Conservation (phyloP, 352 stramenopile genomes). For the Phytophthora pluvialis region DNA sequence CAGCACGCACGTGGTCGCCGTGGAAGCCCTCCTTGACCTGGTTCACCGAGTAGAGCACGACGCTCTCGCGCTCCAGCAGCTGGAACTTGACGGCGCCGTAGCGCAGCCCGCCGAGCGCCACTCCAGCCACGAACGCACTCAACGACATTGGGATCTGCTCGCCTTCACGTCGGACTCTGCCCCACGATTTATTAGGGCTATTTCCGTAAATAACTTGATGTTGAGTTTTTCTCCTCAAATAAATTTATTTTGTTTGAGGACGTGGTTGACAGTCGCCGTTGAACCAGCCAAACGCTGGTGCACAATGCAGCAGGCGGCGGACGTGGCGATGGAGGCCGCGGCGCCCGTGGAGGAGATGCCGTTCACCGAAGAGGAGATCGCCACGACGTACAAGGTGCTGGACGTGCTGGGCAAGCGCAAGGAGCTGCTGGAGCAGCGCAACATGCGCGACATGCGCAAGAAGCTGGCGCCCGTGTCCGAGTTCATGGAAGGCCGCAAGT, state of each 20-base stretch:
- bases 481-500: conserved; percentile 86
- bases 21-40: conserved; percentile 72
- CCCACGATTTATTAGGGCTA: conserved; percentile 5
- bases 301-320: conserved; percentile 43
- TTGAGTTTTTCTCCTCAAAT: background rate
- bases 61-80: conserved; percentile 70
- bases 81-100: conserved; percentile 79
- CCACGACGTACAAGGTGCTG: conserved; percentile 71
- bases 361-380: conserved; percentile 75
- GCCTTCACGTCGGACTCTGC: conserved; percentile 1
- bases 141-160: conserved; percentile 56
- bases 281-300: conserved; percentile 15
- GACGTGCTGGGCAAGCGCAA: conserved; percentile 57
- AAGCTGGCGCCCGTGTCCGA: conserved; percentile 78
- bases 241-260: background rate
- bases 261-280: conserved; percentile 2
- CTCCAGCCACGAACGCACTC: conserved; percentile 72
- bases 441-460: conserved; percentile 83
- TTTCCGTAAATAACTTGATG: background rate
- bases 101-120: conserved; percentile 62
- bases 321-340: conserved; percentile 33
- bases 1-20: conserved; percentile 30
- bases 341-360: conserved; percentile 52
- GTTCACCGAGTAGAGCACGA: conserved; percentile 71
- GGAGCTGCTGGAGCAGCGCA: conserved; percentile 68